These are phyloP conservation scores for Xylaria intraflava DNA, from an alignment of 495 filamentous ascomycete species.

Conservation along the genomic window DNA sequence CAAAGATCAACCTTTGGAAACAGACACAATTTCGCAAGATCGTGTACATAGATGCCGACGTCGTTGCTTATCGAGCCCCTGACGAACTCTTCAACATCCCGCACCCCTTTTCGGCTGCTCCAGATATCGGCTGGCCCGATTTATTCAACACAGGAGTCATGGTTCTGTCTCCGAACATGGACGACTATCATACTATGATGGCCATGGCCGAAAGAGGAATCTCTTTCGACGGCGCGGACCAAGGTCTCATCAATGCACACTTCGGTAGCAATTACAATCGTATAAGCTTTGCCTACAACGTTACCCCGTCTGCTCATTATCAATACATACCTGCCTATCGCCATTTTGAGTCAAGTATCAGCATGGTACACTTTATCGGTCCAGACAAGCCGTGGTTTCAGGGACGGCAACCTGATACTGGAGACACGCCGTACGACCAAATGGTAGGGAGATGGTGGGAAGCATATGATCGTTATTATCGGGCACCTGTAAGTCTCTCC, in stretches of 20 bases:
- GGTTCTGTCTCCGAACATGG: conserved; percentile 78
- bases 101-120: conserved; percentile 77
- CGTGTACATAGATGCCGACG: conserved; percentile 87
- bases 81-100: conserved; percentile 84
- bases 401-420: conserved; percentile 52
- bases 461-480: conserved; percentile 81
- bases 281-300: conserved; percentile 93
- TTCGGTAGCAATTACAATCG: conserved; percentile 76
- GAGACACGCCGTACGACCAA: conserved; percentile 65
- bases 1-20: conserved; percentile 93
- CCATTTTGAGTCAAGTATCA: conserved; percentile 83
- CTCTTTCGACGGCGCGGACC: conserved; percentile 96
- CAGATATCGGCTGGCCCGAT: conserved; percentile 97
- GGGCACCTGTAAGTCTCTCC: conserved; percentile 41
- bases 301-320: conserved; percentile 88
- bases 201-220: conserved; percentile 77
- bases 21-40: conserved; percentile 84
- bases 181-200: conserved; percentile 77
- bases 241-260: conserved; percentile 92
- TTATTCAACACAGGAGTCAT: conserved; percentile 96
- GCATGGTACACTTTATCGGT: conserved; percentile 89
- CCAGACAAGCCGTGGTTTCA: conserved; percentile 80
- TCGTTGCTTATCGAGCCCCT: conserved; percentile 77
- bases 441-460: conserved; percentile 84
- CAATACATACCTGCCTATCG: conserved; percentile 92